These are phyloP conservation scores for Penicillium mononematosum DNA, from an alignment of 495 filamentous ascomycete genomes.

Conservation along the genomic window DNA sequence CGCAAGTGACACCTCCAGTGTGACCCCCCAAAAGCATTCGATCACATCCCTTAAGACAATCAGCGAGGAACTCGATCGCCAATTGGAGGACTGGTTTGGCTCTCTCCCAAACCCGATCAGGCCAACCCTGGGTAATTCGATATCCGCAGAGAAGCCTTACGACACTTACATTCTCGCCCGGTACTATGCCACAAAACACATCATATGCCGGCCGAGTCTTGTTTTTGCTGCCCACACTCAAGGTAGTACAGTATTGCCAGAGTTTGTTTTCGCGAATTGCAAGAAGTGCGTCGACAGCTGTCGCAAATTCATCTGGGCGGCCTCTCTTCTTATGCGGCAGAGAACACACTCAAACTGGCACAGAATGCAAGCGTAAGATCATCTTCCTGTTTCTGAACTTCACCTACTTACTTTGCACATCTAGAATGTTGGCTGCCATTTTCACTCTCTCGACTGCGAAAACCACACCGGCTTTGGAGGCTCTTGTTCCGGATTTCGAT, in stretches of 20 bases:
- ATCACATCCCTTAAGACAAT: slow-evolving; percentile 18
- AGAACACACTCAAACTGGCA: slow-evolving; percentile 23
- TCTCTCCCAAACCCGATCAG: slow-evolving; percentile 14
- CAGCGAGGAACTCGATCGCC: slow-evolving; percentile 18
- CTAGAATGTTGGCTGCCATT: slow-evolving; percentile 20
- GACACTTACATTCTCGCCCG: slow-evolving; percentile 20
- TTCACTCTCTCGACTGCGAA: slow-evolving; percentile 23
- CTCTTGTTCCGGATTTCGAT: slow-evolving; percentile 22
- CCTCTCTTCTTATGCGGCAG: slow-evolving; percentile 12
- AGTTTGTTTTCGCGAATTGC: slow-evolving; percentile 17
- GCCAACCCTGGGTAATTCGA: slow-evolving; percentile 14
- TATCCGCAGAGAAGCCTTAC: slow-evolving; percentile 8
- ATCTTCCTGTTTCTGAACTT: neutral
- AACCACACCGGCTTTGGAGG: slow-evolving; percentile 15
- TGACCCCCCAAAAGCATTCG: slow-evolving; percentile 7
- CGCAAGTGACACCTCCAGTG: neutral
- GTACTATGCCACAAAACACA: slow-evolving; percentile 21
- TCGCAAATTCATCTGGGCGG: slow-evolving; percentile 15
- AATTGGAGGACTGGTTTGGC: slow-evolving; percentile 19
- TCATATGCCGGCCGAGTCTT: slow-evolving; percentile 23
- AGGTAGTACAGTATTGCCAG: slow-evolving; percentile 7
- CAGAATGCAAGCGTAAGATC: slow-evolving; percentile 21
- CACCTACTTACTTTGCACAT: neutral
- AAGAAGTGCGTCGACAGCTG: slow-evolving; percentile 20
- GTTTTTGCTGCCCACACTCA: slow-evolving; percentile 16